Evolutionary conservation across 192 early-diverging fungal species (phyloP), one percentile per base, ranked within the genome.

Genomic region (Haplosporangium gracile): DNA sequence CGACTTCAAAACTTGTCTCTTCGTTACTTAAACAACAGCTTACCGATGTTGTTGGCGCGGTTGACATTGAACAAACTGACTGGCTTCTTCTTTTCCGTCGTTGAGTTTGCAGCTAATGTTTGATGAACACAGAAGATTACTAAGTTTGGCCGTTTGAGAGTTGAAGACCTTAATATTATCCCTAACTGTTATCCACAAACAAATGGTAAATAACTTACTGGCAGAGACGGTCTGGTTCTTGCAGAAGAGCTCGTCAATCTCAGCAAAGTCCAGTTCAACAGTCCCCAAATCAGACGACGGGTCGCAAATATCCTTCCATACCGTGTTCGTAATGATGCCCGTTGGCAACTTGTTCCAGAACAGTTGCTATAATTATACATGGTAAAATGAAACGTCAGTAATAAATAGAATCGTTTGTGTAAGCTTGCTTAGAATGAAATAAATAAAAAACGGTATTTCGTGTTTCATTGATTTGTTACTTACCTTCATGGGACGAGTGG

Each of bases 1-100:
- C 5, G 22, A 26, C 24, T 26, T 22, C 5, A n/a, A 2, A 26
- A 32, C 26, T 65, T 32, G 2, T 36, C 36, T 36, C 36, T 1
- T 36, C 2, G 16, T 43, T 55, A 24, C 26, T 34, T 26, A 5
- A 36, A 29, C 36, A 29, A 22, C 72, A 45, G 9, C 43, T 78
- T 87, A 89, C 90, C 90, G 73, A 93, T 93, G 49, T 93, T 93
- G 80, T 93, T 93, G 26, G 92, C 91, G 2, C 92, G 89, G 75
- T 85, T 93, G 51, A 89, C 88, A 39, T 88, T 90, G 22, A 93
- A 81, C 45, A 93, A 70, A 24, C 90, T 93, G 38, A 88, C 74
- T n/a, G 79, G 42, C 20, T 80, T 78, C 45, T 82, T 76, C 72
- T 90, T 91, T 26, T 88, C 81, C 29, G 79, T 20, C 6, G 57